Evolutionary conservation across 768 basidiomycete genomes (phyloP).

Genomic region (Sutorius australiensis): DNA sequence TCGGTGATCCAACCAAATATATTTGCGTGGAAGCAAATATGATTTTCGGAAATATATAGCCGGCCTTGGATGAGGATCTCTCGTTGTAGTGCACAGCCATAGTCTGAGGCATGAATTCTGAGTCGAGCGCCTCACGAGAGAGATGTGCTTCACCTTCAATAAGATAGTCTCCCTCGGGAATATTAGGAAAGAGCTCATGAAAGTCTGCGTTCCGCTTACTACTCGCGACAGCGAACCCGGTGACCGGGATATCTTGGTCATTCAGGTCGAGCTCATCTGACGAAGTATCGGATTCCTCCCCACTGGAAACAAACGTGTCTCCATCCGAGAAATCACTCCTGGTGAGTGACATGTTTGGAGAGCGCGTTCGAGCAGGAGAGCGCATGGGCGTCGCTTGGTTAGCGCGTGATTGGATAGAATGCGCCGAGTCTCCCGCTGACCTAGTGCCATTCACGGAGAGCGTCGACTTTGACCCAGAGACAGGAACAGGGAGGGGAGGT

Average conservation of each 20-base stretch:
- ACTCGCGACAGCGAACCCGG: constrained; percentile 96
- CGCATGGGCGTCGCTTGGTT: constrained; percentile 1
- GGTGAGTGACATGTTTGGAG: constrained; percentile 18
- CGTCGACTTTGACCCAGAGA: constrained; percentile 16
- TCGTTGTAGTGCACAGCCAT: constrained; percentile 93
- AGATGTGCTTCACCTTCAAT: constrained; percentile 75
- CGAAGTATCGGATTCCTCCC: constrained; percentile 31
- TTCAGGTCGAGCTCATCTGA: constrained; percentile 34
- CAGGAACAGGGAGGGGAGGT: constrained; percentile 16
- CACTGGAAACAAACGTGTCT: constrained; percentile 24
- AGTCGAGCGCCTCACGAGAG: not conserved
- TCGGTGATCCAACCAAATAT: constrained; percentile 99
- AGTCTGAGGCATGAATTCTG: constrained; percentile 53
- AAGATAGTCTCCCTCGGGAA: constrained; percentile 94
- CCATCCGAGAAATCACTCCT: constrained; percentile 30
- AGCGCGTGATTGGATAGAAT: constrained; percentile 2
- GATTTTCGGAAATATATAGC: constrained; percentile 96
- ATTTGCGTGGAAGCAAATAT: constrained; percentile 99
- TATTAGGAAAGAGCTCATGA: constrained; percentile 83
- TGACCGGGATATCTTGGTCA: constrained; percentile 79
- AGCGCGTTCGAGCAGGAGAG: constrained; percentile 10
- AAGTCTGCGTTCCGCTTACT: constrained; percentile 94
- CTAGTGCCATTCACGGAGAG: constrained; percentile 14
- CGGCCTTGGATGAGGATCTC: constrained; percentile 97
- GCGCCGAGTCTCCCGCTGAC: constrained; percentile 1